phyloP scores from a whole-genome alignment of 805 yeast species.

The Candida broadrunensis region DNA sequence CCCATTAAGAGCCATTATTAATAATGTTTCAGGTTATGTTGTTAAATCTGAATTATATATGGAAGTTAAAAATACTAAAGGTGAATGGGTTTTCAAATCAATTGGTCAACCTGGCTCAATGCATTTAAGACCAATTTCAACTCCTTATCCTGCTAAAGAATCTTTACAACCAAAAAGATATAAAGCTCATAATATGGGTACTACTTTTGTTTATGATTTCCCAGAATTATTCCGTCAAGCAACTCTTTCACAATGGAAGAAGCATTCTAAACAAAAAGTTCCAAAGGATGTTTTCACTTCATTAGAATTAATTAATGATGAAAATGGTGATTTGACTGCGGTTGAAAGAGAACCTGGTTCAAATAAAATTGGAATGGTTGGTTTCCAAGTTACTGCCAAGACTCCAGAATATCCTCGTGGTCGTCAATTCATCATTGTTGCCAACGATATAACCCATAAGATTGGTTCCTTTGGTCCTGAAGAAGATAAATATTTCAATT shows the following conservation, averaged over 20 bases:
- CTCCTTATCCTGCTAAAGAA: slow-evolving; percentile 97
- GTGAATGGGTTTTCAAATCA: slow-evolving; percentile 97
- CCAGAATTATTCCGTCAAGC: slow-evolving; percentile 98
- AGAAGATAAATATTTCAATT: slow-evolving; percentile 89
- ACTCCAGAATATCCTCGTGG: slow-evolving; percentile 98
- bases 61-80: slow-evolving; percentile 87
- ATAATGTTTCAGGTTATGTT: slow-evolving; percentile 95
- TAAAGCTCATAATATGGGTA: slow-evolving; percentile 97
- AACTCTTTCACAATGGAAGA: slow-evolving; percentile 79
- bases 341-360: slow-evolving; percentile 96
- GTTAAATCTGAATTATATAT: slow-evolving; percentile 93
- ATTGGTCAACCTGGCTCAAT: slow-evolving; percentile 93
- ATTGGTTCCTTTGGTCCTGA: slow-evolving; percentile 98
- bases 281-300: slow-evolving; percentile 78
- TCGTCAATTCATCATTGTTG: slow-evolving; percentile 87
- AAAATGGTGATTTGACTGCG: slow-evolving; percentile 72
- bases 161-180: slow-evolving; percentile 98
- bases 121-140: slow-evolving; percentile 94
- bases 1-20: slow-evolving; percentile 95
- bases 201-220: slow-evolving; percentile 97
- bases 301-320: slow-evolving; percentile 85
- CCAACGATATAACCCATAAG: slow-evolving; percentile 96
- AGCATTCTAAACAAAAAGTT: slow-evolving; percentile 52
- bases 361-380: slow-evolving; percentile 96
- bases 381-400: slow-evolving; percentile 83